phyloP scores from a whole-genome alignment of 164 flowering plant species.

The Liriodendron chinense region DNA sequence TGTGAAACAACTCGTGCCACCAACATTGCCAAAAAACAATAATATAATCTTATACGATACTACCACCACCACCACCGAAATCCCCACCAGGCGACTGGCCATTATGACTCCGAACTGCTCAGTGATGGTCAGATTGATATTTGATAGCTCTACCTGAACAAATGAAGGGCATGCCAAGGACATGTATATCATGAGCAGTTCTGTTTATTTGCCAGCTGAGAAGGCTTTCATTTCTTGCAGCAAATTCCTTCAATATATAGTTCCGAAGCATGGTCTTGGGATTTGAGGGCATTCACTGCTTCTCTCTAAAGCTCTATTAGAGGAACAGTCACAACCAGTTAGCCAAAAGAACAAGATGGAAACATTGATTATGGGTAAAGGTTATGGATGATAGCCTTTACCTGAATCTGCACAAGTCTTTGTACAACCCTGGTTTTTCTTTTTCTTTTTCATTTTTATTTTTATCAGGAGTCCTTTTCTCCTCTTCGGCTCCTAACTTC shows the following conservation, averaged over 20 bases:
- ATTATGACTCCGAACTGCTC: neutral
- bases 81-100: neutral
- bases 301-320: constrained; percentile 9
- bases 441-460: constrained; percentile 3
- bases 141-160: neutral
- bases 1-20: neutral
- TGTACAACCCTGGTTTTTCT: constrained; percentile 5
- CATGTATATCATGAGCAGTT: neutral
- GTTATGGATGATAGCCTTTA: neutral
- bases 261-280: constrained; percentile 5
- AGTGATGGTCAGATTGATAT: neutral
- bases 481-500: constrained; percentile 17
- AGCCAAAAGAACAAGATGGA: neutral
- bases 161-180: neutral
- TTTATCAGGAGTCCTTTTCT: neutral
- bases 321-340: neutral
- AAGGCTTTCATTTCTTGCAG: constrained; percentile 10
- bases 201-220: neutral
- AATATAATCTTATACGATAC: neutral
- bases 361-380: neutral
- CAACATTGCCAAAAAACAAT: neutral
- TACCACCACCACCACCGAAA: neutral
- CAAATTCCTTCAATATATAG: constrained; percentile 11
- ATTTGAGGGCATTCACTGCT: constrained; percentile 14
- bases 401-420: constrained; percentile 18